Percentiles rank a stretch among this genome's conserved stretches.
Conservation (phyloP, 768 basidiomycete genomes). For the Boletus huronensis region DNA sequence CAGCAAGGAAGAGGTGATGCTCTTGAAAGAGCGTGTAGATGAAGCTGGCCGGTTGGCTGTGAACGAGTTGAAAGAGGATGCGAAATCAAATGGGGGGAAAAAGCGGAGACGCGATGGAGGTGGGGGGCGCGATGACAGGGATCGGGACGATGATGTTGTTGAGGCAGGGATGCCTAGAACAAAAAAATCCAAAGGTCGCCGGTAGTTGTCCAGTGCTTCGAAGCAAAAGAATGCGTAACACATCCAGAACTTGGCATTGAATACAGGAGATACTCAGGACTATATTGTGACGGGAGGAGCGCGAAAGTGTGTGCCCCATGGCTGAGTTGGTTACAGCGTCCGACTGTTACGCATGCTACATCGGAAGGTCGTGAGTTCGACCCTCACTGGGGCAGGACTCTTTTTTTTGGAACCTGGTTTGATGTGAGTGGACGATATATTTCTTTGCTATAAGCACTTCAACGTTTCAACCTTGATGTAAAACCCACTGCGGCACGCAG, state of each 20-base stretch:
- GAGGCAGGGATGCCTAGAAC: conserved; percentile 82
- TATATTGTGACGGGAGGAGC: no score
- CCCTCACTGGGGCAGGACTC: conserved; percentile 56
- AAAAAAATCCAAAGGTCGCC: conserved; percentile 52
- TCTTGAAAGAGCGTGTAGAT: conserved; percentile 83
- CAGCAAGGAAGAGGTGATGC: conserved; percentile 83
- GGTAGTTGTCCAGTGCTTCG: conserved; percentile 21
- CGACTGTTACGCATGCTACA: conserved; percentile 55
- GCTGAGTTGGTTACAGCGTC: conserved; percentile 79
- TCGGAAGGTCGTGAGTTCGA: conserved; percentile 72
- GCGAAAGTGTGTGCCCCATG: conserved; percentile 49
- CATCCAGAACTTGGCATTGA: background rate
- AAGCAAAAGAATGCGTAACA: background rate
- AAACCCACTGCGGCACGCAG: no score
- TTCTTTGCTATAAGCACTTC: no score
- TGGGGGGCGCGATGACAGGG: conserved; percentile 66
- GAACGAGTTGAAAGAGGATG: conserved; percentile 78
- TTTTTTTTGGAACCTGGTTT: background rate
- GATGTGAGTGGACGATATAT: no score
- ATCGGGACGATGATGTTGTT: conserved; percentile 89
- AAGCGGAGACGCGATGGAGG: conserved; percentile 49
- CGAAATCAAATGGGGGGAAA: conserved; percentile 45
- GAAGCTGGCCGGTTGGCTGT: conserved; percentile 80
- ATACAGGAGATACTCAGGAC: background rate
- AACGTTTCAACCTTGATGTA: no score